These are phyloP conservation scores for Lentinula aciculospora DNA, from an alignment of 768 basidiomycete genomes.

Conservation along the genomic window DNA sequence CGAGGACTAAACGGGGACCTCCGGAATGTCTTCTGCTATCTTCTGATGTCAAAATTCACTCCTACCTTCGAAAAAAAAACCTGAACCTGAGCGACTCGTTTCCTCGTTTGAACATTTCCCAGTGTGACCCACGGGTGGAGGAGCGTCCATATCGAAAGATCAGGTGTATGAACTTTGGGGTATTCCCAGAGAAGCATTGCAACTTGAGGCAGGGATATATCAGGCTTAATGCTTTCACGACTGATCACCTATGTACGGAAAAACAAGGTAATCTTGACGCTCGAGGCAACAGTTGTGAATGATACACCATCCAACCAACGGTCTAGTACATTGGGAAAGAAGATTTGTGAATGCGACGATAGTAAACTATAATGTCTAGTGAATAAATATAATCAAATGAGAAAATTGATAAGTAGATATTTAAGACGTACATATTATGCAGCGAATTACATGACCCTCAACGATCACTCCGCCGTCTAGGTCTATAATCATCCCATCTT, in stretches of 20 bases:
- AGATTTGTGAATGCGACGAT: too few species aligned
- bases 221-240: too few species aligned
- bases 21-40: not conserved
- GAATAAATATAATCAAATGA: too few species aligned
- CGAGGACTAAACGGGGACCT: not conserved
- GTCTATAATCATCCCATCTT: slow-evolving; percentile 6
- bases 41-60: not conserved
- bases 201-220: not conserved
- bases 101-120: not conserved
- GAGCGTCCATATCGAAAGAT: not conserved
- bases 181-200: not conserved
- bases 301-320: too few species aligned
- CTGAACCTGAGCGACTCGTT: not conserved
- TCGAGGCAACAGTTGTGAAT: too few species aligned
- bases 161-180: not conserved
- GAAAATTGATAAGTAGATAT: too few species aligned
- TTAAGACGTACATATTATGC: too few species aligned
- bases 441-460: not conserved
- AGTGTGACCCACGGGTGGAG: not conserved
- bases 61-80: not conserved
- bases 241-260: too few species aligned
- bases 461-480: not conserved
- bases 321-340: too few species aligned
- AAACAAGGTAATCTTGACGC: too few species aligned
- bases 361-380: too few species aligned